Conservation (phyloP, 768 basidiomycete species). For the Russula griseocarnosa region DNA sequence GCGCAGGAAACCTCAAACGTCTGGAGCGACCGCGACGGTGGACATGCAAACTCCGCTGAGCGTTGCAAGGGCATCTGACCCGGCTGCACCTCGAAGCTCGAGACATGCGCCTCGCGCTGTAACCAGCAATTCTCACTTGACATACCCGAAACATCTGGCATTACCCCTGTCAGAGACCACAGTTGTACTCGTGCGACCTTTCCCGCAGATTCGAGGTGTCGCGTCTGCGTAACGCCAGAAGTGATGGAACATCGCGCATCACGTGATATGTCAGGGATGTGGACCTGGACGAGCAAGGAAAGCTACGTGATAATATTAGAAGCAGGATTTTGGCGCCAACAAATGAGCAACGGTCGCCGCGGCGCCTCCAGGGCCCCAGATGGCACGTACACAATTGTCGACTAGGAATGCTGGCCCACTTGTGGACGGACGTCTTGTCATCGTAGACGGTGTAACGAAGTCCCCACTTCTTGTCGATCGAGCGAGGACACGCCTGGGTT, state of each 20-base stretch:
- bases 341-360: neutral
- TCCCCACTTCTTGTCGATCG: constrained; percentile 1
- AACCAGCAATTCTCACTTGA: neutral
- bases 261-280: constrained; percentile 11
- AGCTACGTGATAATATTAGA: neutral
- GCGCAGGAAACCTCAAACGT: constrained; percentile 20
- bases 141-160: neutral
- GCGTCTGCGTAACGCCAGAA: constrained; percentile 15
- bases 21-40: constrained; percentile 13
- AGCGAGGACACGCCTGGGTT: neutral
- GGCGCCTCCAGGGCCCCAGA: neutral
- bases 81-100: constrained; percentile 13
- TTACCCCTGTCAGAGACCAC: constrained; percentile 1
- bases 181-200: constrained; percentile 7
- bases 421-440: constrained; percentile 9
- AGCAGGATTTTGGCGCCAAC: neutral
- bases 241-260: constrained; percentile 16
- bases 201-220: constrained; percentile 10
- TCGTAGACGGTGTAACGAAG: neutral
- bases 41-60: constrained; percentile 16
- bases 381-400: constrained; percentile 15
- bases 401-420: constrained; percentile 17
- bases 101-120: constrained; percentile 11
- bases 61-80: constrained; percentile 4
- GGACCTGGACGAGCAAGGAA: constrained; percentile 19